Conservation (phyloP, 352 stramenopile genomes). For the Globisporangium camurandrum region DNA sequence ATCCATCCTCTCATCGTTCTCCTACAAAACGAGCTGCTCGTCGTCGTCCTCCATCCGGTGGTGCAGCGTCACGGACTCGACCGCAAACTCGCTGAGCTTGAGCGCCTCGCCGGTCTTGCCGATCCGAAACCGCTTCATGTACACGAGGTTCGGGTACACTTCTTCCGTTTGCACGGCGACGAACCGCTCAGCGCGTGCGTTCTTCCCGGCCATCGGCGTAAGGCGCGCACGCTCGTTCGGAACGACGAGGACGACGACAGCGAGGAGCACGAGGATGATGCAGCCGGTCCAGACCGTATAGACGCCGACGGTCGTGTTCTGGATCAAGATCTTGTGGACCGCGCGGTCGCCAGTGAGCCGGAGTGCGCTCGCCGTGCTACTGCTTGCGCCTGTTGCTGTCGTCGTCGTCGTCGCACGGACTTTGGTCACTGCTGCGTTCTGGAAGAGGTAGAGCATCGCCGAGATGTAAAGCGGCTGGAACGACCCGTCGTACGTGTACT, state of each 20-base stretch:
- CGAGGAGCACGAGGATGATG: constrained; percentile 22
- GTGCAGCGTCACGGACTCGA: constrained; percentile 53
- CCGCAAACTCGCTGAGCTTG: constrained; percentile 62
- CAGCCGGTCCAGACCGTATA: constrained; percentile 25
- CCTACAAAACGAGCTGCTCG: constrained; percentile 57
- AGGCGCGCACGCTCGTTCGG: constrained; percentile 49
- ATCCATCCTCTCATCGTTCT: too few species aligned
- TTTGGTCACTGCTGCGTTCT: constrained; percentile 30
- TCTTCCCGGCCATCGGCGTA: constrained; percentile 35
- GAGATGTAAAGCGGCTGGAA: constrained; percentile 40
- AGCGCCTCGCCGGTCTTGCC: constrained; percentile 62
- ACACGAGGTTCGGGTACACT: constrained; percentile 65
- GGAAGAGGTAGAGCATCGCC: constrained; percentile 40
- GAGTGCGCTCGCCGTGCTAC: neutral
- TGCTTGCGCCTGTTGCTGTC: too few species aligned
- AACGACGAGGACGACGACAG: constrained; percentile 34
- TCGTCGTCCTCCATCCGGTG: constrained; percentile 64
- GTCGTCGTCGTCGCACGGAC: constrained; percentile 3
- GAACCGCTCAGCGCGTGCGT: constrained; percentile 53
- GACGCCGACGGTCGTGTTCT: constrained; percentile 51
- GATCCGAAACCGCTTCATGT: constrained; percentile 73
- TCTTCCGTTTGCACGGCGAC: constrained; percentile 63
- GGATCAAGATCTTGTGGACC: constrained; percentile 37
- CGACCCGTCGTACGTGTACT: constrained; percentile 32
- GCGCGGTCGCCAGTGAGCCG: constrained; percentile 10